These are phyloP conservation scores for Metarhizium rileyi DNA, from an alignment of 2,329 filamentous ascomycete species.

Conservation along the genomic window DNA sequence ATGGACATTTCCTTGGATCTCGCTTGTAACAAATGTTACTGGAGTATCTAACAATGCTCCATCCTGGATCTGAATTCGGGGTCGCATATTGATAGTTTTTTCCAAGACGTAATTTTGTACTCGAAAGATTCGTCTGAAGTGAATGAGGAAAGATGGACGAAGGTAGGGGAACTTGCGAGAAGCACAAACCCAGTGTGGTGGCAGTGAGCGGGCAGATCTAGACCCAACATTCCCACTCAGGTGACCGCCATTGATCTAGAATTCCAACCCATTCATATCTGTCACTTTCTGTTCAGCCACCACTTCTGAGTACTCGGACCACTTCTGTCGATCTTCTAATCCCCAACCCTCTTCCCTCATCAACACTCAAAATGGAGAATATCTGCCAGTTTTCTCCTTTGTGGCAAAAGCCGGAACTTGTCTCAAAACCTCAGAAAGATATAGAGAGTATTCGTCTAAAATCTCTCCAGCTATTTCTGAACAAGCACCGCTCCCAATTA, in stretches of 20 bases:
- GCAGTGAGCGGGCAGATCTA: not conserved
- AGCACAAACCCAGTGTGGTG: not conserved
- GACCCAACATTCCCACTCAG: not conserved
- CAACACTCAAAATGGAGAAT: slow-evolving; percentile 13
- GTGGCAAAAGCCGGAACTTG: slow-evolving; percentile 12
- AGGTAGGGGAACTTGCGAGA: not conserved
- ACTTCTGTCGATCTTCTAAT: not conserved
- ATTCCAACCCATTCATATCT: not conserved
- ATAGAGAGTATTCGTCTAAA: slow-evolving; percentile 7
- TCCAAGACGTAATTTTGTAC: not conserved
- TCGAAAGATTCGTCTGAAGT: not conserved
- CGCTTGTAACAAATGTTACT: slow-evolving; percentile 16
- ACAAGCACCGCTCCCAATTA: not conserved
- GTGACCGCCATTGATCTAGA: not conserved
- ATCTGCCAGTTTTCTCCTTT: slow-evolving; percentile 15
- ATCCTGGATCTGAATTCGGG: slow-evolving; percentile 5
- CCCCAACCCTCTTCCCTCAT: not conserved
- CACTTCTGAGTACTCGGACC: not conserved
- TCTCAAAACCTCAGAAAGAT: slow-evolving; percentile 6
- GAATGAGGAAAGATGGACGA: not conserved
- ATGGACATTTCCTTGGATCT: slow-evolving; percentile 15
- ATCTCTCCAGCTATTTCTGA: slow-evolving; percentile 8
- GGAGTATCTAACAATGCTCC: slow-evolving; percentile 7
- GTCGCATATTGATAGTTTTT: slow-evolving; percentile 3
- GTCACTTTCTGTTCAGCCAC: not conserved